Evolutionary conservation across 352 stramenopile species (phyloP), one percentile per base, ranked within the genome.

Genomic region (Globisporangium lucens): DNA sequence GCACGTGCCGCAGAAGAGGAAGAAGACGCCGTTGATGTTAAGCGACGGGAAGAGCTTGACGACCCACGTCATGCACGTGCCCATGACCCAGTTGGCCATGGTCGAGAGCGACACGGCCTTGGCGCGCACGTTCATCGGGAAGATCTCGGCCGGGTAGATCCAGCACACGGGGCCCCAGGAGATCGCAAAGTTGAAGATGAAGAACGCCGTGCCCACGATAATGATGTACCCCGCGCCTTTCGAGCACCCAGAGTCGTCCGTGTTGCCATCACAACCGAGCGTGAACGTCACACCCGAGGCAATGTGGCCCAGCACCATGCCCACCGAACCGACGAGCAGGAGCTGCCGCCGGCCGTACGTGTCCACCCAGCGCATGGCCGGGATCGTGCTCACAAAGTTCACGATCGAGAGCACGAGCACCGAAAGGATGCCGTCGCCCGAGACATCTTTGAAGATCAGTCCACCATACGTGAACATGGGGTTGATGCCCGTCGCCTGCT

Each of bases 11-110:
- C 75, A 74, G 63, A 90, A 89, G 20, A 89, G 69, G 68, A 72
- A 85, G 71, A 90, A 90, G 20, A 83, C 77, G 33, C 77, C 77
- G 71, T 80, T 73, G 67, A 80, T 79, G 71, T 80, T 77, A n/a
- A 81, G 58, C 17, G 74, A 70, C 24, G 69, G 69, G 36, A 75
- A 75, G 20, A 72, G 30, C 61, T 72, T 75, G 15, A 63, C 63
- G 24, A 72, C 68, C 30, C 36, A 70, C 56, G 68, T 75, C 75
- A 82, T 84, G 12, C 46, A 77, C 57, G 4, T 70, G n/a, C 74
- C 76, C 69, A 75, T 79, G 41, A 72, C 38, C 77, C 77, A 84
- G 64, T 84, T 84, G 27, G 77, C 69, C 69, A 65, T 77, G 22
- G 75, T 85, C 52, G 77, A 81, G 47, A 84, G 43, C 30, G 78